Base-by-base conservation (phyloP, 306 rosid species). In the Cucurbita ficifolia region DNA sequence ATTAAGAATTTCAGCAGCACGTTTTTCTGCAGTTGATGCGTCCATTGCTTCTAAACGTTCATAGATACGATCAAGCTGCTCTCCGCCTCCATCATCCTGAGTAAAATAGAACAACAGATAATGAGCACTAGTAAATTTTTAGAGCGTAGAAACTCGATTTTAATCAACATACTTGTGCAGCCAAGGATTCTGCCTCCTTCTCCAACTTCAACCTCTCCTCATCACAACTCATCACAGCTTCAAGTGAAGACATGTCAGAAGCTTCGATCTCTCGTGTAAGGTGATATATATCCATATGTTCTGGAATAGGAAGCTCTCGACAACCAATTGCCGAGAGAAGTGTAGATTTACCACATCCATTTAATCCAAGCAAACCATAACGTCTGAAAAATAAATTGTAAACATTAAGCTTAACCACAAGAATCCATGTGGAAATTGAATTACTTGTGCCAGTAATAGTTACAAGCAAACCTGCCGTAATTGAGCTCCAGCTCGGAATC, bases 41-140 rank as follows among this genome's bases (percentile, higher is more conserved):
- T 95, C 99, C 19, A 95, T 40, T 40, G 99, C 96, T 69, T 95
- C 96, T 70, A 95, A 74, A 36, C 97, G 89, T 82, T 95, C 99
- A 81, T 89, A 95, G 78, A 95, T 45, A 51, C 93, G 92, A 36
- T 95, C 99, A 54, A 95, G 96, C 36, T 85, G 83, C 83, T 88
- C 99, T 24, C 97, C 99, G 45, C 99, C 99, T 2, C 99, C 97
- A 83, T 91, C 97, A 50, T 95, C 97, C 99, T 95, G 58, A 74
- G 65, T 36, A 18, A 38, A 72, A 33, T 70, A 29, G 60, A n/a
- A 38, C 2, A 22, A n/a, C 55, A 4, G 7, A 36, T 56, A 73
- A 36, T 35, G 53, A 29, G 70, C 4, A 17, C 52, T 22, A 29
- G 33, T 10, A 70, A 49, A 18, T 21, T 36, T 68, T 70, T 9